Percentiles rank a stretch among this genome's conserved stretches.
phyloP scores from a whole-genome alignment of 1,284 basidiomycete genomes.

The Abortiporus biennis region DNA sequence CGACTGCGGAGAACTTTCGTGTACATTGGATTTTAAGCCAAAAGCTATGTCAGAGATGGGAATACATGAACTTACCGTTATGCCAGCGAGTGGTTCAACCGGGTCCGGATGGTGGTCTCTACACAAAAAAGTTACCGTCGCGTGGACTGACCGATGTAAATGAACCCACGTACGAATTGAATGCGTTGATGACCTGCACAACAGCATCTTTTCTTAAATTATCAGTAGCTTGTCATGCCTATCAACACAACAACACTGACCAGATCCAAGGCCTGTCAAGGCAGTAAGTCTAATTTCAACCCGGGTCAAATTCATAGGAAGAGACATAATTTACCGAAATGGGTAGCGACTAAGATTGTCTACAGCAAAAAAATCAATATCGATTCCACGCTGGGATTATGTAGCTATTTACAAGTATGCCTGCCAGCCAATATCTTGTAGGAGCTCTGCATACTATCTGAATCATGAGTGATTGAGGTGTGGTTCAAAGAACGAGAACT shows the following conservation, averaged over 20 bases:
- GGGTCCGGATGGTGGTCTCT: too few relatives aligned
- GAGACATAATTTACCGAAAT: conserved; percentile 1
- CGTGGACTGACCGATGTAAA: background rate
- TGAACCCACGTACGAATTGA: background rate
- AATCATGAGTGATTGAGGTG: background rate
- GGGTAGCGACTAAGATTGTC: background rate
- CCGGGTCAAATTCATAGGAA: background rate
- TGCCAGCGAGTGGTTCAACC: background rate
- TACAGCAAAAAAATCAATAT: background rate
- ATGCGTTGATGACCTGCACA: conserved; percentile 2
- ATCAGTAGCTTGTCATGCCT: too few relatives aligned
- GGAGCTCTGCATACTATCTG: background rate
- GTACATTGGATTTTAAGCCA: background rate
- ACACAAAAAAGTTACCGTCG: background rate
- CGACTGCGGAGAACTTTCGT: conserved; percentile 2
- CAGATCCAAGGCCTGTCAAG: conserved; percentile 4
- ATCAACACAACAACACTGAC: background rate
- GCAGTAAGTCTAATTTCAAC: background rate
- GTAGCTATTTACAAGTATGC: conserved; percentile 1
- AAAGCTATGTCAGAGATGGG: background rate
- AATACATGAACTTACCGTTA: conserved; percentile 1
- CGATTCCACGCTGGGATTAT: background rate
- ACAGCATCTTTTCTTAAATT: conserved; percentile 1
- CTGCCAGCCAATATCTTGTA: background rate
- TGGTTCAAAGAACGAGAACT: background rate